Evolutionary conservation across 192 early-diverging fungal species (phyloP).

Genomic region (Dissophora globulifera): DNA sequence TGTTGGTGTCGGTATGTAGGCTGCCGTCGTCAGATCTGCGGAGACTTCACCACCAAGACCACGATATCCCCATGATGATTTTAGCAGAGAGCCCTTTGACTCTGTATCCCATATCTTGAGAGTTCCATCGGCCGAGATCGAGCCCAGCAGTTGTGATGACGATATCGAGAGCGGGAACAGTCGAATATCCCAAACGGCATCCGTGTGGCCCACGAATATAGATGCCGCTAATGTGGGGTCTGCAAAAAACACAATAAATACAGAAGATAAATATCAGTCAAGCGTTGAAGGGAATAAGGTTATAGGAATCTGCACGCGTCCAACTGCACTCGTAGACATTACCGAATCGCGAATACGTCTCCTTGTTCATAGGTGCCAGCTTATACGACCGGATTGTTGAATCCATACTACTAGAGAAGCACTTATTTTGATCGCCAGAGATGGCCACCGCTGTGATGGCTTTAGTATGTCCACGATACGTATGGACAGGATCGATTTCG

Average conservation of each 20-base stretch:
- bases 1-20: constrained; percentile 62
- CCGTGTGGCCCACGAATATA: constrained; percentile 82
- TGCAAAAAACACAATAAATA: not conserved
- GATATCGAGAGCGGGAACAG: constrained; percentile 66
- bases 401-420: constrained; percentile 80
- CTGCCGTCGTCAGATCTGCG: not conserved
- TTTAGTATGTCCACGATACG: constrained; percentile 80
- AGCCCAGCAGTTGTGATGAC: constrained; percentile 67
- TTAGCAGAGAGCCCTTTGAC: constrained; percentile 54
- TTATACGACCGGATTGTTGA: constrained; percentile 75
- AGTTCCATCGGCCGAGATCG: constrained; percentile 82
- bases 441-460: constrained; percentile 75
- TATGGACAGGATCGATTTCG: constrained; percentile 76
- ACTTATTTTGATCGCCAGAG: constrained; percentile 63
- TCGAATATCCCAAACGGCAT: constrained; percentile 87
- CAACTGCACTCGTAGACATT: no score
- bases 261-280: no score
- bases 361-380: constrained; percentile 64
- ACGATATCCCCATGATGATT: constrained; percentile 59
- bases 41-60: constrained; percentile 14
- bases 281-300: constrained; percentile 6
- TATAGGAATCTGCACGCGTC: no score
- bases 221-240: constrained; percentile 64
- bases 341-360: constrained; percentile 67
- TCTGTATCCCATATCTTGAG: constrained; percentile 84